Base-by-base conservation (phyloP, 2,329 filamentous ascomycete species). In the Hypoxylon sp. region DNA sequence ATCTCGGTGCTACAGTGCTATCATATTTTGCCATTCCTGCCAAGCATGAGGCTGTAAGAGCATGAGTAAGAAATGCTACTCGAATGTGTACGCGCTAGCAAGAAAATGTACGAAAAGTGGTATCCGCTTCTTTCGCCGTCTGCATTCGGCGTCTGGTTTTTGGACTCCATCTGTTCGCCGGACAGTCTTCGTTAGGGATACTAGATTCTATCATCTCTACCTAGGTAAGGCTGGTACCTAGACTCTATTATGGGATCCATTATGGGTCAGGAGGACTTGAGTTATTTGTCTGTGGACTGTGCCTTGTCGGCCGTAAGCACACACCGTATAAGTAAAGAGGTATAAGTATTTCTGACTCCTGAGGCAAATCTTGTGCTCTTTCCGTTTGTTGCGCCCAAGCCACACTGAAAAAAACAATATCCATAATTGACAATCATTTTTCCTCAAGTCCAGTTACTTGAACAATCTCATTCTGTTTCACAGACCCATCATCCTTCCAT, bases 301-400 rank as follows among this genome's bases (percentile, higher is more conserved):
- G n/a, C 48, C 35, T 42, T 17, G 26, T 22, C 35, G 42, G 50
- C 33, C 35, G 66, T 65, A 61, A 63, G 57, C 53, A 33, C 24
- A n/a, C 31, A 14, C 22, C 26, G 8, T 44, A 35, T 44, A 52
- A 50, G 46, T 59, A 17, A 68, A 37, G 66, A 68, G 37, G 66
- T 71, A 71, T 69, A 71, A 71, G 66, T 69, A 69, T 67, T 60
- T 63, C 35, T 55, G 48, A 17, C 63, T 63, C 63, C 60, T 63
- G 29, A 66, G 66, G 58, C 47, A 67, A 13, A 13, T 44, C 46
- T 42, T 31, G 31, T 53, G 3, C 44, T 39, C 39, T 48, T 59
- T 37, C 22, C 31, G 26, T 61, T 57, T 48, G 48, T 57, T 53
- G 17, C 57, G 26, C 14, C 59, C 50, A 65, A 66, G 52, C 57